Conservation (phyloP, 176 grass and related monocot genomes). For the Cocos nucifera region DNA sequence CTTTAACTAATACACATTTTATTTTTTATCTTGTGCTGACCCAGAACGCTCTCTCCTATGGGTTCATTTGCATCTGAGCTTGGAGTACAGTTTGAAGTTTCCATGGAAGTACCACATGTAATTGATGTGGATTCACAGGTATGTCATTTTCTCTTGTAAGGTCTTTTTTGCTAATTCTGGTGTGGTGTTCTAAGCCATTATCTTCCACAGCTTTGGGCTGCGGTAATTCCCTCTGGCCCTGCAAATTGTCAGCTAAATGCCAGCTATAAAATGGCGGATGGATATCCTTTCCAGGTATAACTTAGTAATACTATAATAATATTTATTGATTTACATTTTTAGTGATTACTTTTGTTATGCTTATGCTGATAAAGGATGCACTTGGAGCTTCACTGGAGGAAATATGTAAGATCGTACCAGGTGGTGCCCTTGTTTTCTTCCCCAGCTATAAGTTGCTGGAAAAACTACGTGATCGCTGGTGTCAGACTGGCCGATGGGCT, state of each 20-base stretch:
- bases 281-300: constrained; percentile 69
- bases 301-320: not conserved
- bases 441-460: constrained; percentile 96
- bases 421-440: constrained; percentile 87
- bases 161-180: too few relatives aligned
- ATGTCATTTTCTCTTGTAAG: not conserved
- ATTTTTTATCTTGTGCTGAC: not conserved
- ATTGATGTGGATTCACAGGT: constrained; percentile 90
- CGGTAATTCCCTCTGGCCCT: constrained; percentile 66
- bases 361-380: constrained; percentile 54
- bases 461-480: constrained; percentile 67
- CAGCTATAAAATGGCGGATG: constrained; percentile 77
- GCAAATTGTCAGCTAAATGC: constrained; percentile 60
- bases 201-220: constrained; percentile 67
- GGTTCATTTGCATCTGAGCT: constrained; percentile 97
- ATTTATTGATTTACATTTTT: not conserved
- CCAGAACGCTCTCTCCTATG: constrained; percentile 90
- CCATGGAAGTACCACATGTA: constrained; percentile 90
- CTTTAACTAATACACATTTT: too few relatives aligned
- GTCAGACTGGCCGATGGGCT: constrained; percentile 80
- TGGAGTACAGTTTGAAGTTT: constrained; percentile 80
- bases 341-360: constrained; percentile 1
- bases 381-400: constrained; percentile 86
- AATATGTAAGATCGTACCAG: constrained; percentile 83
- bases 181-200: not conserved